Evolutionary conservation across 306 rosid genomes (phyloP).

Genomic region (Dicorynia guianensis): DNA sequence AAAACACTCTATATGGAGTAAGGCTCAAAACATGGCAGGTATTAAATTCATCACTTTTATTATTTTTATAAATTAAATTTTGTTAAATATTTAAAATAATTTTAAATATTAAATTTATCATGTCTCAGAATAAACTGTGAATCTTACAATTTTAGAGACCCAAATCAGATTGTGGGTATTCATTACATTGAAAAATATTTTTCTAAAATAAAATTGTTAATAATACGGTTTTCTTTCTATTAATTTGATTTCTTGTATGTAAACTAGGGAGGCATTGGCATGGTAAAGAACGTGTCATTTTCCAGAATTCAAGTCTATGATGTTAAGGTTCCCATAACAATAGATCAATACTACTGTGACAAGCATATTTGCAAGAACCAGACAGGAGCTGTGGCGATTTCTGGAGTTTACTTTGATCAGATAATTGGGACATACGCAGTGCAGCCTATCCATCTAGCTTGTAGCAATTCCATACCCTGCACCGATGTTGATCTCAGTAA

Average conservation of each 20-base stretch:
- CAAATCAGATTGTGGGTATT: too few species aligned
- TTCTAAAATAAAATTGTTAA: background rate
- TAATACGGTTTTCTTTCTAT: background rate
- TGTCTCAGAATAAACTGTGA: too few species aligned
- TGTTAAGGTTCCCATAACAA: constrained; percentile 74
- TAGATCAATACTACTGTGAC: constrained; percentile 94
- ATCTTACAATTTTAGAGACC: too few species aligned
- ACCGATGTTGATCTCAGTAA: constrained; percentile 69
- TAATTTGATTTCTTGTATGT: background rate
- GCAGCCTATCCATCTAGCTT: constrained; percentile 79
- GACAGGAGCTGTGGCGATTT: constrained; percentile 63
- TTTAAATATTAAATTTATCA: too few species aligned
- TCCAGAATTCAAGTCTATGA: constrained; percentile 72
- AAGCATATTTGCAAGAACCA: constrained; percentile 80
- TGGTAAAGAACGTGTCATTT: constrained; percentile 86
- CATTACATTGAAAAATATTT: too few species aligned
- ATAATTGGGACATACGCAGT: constrained; percentile 64
- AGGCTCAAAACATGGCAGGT: constrained; percentile 99
- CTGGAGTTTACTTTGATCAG: constrained; percentile 65
- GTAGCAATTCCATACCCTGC: constrained; percentile 83
- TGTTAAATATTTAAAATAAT: too few species aligned
- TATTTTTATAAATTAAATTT: too few species aligned
- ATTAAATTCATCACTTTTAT: too few species aligned
- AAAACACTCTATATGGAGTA: constrained; percentile 79
- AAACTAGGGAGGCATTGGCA: constrained; percentile 87